Percentiles rank a stretch among this genome's conserved stretches.
Conservation (phyloP, 2,329 filamentous ascomycete genomes). For the Cladophialophora exuberans region DNA sequence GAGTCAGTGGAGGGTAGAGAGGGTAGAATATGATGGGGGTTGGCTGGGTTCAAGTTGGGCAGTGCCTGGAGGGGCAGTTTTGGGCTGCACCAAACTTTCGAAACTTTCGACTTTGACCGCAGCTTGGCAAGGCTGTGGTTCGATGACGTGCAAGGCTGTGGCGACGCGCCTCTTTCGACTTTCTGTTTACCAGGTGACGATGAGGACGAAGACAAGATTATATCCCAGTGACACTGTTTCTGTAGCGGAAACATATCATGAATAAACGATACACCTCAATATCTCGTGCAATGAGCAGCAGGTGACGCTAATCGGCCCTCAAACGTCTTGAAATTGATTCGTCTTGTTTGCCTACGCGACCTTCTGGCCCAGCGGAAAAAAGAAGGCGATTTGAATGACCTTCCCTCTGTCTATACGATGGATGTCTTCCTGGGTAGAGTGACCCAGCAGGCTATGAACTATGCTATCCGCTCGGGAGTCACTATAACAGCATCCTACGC, state of each 20-base stretch:
- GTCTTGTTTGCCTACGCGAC: too few species aligned
- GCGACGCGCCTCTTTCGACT: constrained; percentile 7
- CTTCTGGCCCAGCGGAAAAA: too few species aligned
- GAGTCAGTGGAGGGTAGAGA: neutral
- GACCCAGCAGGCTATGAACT: constrained; percentile 83
- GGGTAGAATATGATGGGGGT: neutral
- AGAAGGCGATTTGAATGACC: too few species aligned
- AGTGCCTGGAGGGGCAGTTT: constrained; percentile 7
- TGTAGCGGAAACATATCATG: too few species aligned
- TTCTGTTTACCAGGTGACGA: too few species aligned
- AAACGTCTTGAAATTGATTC: neutral
- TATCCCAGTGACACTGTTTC: too few species aligned
- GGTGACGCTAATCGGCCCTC: too few species aligned
- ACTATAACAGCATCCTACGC: constrained; percentile 83
- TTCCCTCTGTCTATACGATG: too few species aligned
- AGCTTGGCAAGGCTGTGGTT: constrained; percentile 11
- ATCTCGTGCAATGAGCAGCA: too few species aligned
- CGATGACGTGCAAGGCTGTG: constrained; percentile 12
- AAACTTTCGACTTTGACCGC: neutral
- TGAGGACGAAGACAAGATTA: too few species aligned
- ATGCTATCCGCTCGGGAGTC: constrained; percentile 87
- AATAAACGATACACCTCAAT: too few species aligned
- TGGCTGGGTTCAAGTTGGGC: constrained; percentile 1
- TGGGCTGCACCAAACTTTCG: too few species aligned
- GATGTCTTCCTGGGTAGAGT: constrained; percentile 69